phyloP scores from a whole-genome alignment of 495 filamentous ascomycete genomes.

The Xanthoparmelia taractica region DNA sequence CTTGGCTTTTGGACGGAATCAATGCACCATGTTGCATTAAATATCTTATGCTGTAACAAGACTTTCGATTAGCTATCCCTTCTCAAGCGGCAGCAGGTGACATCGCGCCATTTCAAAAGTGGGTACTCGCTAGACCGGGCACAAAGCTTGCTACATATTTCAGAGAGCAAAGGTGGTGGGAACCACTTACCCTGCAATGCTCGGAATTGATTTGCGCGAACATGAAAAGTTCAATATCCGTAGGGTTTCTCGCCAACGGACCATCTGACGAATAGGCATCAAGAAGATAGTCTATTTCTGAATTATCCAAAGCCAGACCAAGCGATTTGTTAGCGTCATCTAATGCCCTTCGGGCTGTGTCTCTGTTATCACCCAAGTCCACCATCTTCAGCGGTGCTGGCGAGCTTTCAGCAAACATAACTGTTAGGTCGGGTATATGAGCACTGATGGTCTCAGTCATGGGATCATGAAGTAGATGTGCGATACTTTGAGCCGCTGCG shows the following conservation, averaged over 20 bases:
- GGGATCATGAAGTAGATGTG: conserved; percentile 74
- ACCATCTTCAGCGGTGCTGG: conserved; percentile 44
- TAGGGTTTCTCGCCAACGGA: conserved; percentile 58
- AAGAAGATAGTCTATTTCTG: conserved; percentile 89
- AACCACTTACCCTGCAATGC: background rate
- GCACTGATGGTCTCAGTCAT: conserved; percentile 79
- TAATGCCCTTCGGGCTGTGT: conserved; percentile 60
- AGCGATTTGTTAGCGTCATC: conserved; percentile 72
- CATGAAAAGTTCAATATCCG: conserved; percentile 97
- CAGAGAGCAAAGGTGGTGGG: conserved; percentile 28
- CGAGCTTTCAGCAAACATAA: conserved; percentile 63
- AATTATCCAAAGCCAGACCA: conserved; percentile 77
- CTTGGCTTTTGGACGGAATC: conserved; percentile 71
- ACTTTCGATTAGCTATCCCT: no score
- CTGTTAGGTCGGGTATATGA: conserved; percentile 55
- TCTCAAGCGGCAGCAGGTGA: no score
- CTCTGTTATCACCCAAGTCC: conserved; percentile 53
- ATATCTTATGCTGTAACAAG: conserved; percentile 77
- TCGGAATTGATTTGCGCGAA: conserved; percentile 79
- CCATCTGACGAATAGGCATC: conserved; percentile 70
- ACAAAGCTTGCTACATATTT: no score
- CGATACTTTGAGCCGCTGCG: conserved; percentile 35
- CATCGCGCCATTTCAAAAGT: no score
- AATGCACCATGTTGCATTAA: conserved; percentile 97
- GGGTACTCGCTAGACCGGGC: no score